Conservation (phyloP, 1,284 basidiomycete genomes). For the Ceratobasidium sp. region DNA sequence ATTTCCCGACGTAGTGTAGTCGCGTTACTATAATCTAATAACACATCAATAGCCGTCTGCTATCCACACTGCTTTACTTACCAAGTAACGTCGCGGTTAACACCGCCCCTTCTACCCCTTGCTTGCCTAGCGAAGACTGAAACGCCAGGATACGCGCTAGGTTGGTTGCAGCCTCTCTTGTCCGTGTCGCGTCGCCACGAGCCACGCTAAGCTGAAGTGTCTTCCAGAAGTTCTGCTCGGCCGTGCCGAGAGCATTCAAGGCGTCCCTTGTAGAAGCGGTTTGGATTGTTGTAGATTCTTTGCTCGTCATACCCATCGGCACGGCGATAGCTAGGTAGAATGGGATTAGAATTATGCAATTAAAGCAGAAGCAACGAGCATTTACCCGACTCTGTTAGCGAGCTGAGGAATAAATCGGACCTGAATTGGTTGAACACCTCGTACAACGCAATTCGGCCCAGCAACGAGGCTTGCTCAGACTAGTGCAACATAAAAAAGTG, state of each 20-base stretch:
- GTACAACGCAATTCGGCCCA: conserved; percentile 80
- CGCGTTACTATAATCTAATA: conserved; percentile 73
- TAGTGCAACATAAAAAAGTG: conserved; percentile 54
- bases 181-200: conserved; percentile 74
- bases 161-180: conserved; percentile 79
- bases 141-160: conserved; percentile 80
- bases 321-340: conserved; percentile 77
- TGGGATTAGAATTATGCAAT: background rate
- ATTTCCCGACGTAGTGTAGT: conserved; percentile 86
- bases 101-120: conserved; percentile 64
- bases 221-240: conserved; percentile 78
- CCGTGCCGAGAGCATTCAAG: conserved; percentile 69
- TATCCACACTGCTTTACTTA: conserved; percentile 56
- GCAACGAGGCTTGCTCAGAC: conserved; percentile 79
- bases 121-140: conserved; percentile 81
- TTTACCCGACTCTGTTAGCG: conserved; percentile 86
- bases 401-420: conserved; percentile 87
- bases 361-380: conserved; percentile 43
- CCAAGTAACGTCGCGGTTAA: conserved; percentile 76
- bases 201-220: conserved; percentile 70
- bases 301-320: conserved; percentile 80
- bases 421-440: conserved; percentile 82
- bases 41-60: conserved; percentile 26
- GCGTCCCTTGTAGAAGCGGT: conserved; percentile 71
- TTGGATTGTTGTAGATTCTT: conserved; percentile 57